Evolutionary conservation across 306 rosid species (phyloP), one percentile per base, ranked within the genome.

Genomic region (Biancaea sappan): DNA sequence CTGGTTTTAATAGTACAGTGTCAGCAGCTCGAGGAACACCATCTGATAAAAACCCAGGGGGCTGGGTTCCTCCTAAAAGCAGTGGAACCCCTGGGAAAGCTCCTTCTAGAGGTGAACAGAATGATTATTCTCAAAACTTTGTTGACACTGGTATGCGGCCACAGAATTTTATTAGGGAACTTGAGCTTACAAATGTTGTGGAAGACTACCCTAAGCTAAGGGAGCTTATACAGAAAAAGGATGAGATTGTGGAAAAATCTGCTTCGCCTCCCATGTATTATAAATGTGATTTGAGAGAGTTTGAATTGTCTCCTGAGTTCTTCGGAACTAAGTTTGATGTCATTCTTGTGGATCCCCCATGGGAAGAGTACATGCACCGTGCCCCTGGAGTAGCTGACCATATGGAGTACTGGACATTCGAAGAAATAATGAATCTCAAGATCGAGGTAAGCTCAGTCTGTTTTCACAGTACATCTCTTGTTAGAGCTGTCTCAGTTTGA

Each of bases 331-430:
- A 95, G 86, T 95, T 95, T 75, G 99, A 95, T 74, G 99, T 95
- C 67, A 95, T 95, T 84, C 99, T 95, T 77, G 88, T 95, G 73
- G 99, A 95, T 76, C 99, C 99, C 58, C 99, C 70, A 3, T 64
- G 99, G 99, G 99, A 95, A 86, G 99, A 95, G 78, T 95, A 95
- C 70, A 97, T 87, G 64, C 99, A 95, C 82, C 97, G 99, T 3
- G 99, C 99, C 73, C 99, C 99, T 79, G 99, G 99, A 68, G 99
- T 92, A 37, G 97, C 99, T 82, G 99, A 95, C 78, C 98, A 92
- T 77, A 88, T 86, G 76, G 98, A 92, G 83, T 92, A 87, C 78
- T 95, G 99, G 99, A 92, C 98, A 57, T 95, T 92, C 60, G 99
- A 95, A 86, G 98, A 95, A 87, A 95, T 95, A 80, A 90, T 95